Evolutionary conservation across 331 rosid species (phyloP).

Genomic region (Cydonia oblonga): DNA sequence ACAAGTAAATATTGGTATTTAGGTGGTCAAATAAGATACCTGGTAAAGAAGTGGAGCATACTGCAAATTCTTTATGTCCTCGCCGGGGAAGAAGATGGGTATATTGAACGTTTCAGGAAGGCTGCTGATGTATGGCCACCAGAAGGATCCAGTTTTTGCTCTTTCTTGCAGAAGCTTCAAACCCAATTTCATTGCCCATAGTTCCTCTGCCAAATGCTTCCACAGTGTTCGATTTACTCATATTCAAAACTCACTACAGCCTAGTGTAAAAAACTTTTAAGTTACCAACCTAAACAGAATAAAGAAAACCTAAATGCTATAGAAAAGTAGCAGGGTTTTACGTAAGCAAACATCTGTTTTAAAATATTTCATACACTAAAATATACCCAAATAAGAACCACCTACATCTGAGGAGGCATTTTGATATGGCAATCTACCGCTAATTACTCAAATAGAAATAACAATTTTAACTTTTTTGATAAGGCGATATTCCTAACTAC

Average conservation of each 20-base stretch:
- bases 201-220: conserved; percentile 97
- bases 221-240: conserved; percentile 80
- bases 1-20: too few species aligned
- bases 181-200: conserved; percentile 95
- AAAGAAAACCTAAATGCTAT: background rate
- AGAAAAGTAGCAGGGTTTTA: background rate
- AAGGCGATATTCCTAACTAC: background rate
- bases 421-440: background rate
- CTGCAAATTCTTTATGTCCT: conserved; percentile 81
- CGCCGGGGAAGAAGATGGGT: conserved; percentile 82
- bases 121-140: conserved; percentile 93
- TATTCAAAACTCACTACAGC: conserved; percentile 59
- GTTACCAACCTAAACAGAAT: conserved; percentile 27
- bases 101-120: conserved; percentile 65
- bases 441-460: too few species aligned
- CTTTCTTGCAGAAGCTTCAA: conserved; percentile 88
- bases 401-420: background rate
- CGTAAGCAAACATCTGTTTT: background rate
- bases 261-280: conserved; percentile 32
- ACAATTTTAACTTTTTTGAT: too few species aligned
- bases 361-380: background rate
- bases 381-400: too few species aligned
- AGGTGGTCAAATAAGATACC: conserved; percentile 40
- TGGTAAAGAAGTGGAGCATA: conserved; percentile 94
- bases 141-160: conserved; percentile 81